phyloP scores from a whole-genome alignment of 2,329 filamentous ascomycete species.

The Botrytis squamosa region DNA sequence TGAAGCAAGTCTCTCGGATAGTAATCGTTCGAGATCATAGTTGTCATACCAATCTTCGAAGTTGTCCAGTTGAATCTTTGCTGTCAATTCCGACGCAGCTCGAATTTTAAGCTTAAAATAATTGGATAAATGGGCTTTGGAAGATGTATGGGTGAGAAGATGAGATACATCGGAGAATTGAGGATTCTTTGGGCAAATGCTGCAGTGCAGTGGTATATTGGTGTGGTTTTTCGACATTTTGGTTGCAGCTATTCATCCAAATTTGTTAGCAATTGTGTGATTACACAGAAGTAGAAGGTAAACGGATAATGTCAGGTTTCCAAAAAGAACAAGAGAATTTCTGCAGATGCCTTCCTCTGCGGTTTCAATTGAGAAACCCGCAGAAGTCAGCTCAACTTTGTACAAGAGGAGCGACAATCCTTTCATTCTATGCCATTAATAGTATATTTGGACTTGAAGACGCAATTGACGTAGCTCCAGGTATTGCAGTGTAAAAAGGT shows the following conservation, averaged over 20 bases:
- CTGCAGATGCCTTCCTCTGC: neutral
- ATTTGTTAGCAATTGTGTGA: conserved; percentile 17
- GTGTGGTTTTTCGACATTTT: conserved; percentile 32
- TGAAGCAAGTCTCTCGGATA: conserved; percentile 73
- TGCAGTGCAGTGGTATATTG: conserved; percentile 71
- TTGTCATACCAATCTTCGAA: conserved; percentile 79
- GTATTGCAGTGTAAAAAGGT: neutral
- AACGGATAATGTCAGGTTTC: neutral
- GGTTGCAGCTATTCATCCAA: conserved; percentile 14
- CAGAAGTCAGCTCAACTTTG: neutral
- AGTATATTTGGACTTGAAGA: neutral
- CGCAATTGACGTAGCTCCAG: neutral
- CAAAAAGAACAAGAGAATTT: neutral
- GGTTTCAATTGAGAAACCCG: neutral
- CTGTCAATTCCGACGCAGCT: conserved; percentile 63
- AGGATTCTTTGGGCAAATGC: conserved; percentile 76
- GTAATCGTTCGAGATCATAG: conserved; percentile 68
- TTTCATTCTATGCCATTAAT: neutral
- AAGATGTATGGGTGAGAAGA: conserved; percentile 85
- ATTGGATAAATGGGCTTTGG: conserved; percentile 85
- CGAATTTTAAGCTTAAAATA: conserved; percentile 79
- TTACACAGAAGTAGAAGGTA: neutral
- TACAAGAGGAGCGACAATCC: neutral
- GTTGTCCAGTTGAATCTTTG: conserved; percentile 59
- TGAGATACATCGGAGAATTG: conserved; percentile 89